A percentile compares a stretch with the other conserved stretches of the same genome.
Evolutionary conservation across 768 basidiomycete genomes (phyloP).

Genomic region (Baorangia bicolor): DNA sequence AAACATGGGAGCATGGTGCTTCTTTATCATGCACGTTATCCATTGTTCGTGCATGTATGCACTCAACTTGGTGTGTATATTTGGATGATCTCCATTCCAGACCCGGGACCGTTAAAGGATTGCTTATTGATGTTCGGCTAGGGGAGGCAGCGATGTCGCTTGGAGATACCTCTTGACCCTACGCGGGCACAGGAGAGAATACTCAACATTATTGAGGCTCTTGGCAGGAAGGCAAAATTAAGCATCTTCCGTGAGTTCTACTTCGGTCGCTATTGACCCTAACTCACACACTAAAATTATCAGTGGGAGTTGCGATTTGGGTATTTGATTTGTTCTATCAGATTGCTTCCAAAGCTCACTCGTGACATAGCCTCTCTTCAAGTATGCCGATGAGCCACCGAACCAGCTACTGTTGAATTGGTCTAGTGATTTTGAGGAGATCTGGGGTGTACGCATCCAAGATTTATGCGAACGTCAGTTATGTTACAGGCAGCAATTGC

Average conservation of each 20-base stretch:
- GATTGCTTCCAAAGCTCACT: constrained; percentile 17
- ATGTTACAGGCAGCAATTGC: constrained; percentile 16
- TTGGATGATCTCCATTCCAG: neutral
- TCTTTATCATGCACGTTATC: constrained; percentile 69
- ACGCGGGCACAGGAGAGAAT: constrained; percentile 41
- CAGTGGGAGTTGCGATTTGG: constrained; percentile 64
- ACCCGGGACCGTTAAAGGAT: neutral
- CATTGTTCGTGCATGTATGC: constrained; percentile 69
- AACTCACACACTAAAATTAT: constrained; percentile 19
- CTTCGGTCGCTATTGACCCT: constrained; percentile 33
- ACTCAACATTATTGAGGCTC: constrained; percentile 38
- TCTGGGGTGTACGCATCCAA: constrained; percentile 60
- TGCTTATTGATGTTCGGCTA: constrained; percentile 7
- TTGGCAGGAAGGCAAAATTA: constrained; percentile 41
- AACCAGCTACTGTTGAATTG: constrained; percentile 52
- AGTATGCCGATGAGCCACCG: constrained; percentile 57
- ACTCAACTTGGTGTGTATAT: constrained; percentile 55
- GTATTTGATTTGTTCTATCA: constrained; percentile 41
- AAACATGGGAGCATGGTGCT: constrained; percentile 81
- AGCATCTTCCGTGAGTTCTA: constrained; percentile 45
- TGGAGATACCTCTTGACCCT: constrained; percentile 24
- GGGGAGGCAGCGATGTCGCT: constrained; percentile 35
- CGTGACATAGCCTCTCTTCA: constrained; percentile 58
- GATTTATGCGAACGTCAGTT: constrained; percentile 39
- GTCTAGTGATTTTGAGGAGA: constrained; percentile 62